Conservation (phyloP, 495 filamentous ascomycete genomes). For the Friedmanniomyces endolithicus region DNA sequence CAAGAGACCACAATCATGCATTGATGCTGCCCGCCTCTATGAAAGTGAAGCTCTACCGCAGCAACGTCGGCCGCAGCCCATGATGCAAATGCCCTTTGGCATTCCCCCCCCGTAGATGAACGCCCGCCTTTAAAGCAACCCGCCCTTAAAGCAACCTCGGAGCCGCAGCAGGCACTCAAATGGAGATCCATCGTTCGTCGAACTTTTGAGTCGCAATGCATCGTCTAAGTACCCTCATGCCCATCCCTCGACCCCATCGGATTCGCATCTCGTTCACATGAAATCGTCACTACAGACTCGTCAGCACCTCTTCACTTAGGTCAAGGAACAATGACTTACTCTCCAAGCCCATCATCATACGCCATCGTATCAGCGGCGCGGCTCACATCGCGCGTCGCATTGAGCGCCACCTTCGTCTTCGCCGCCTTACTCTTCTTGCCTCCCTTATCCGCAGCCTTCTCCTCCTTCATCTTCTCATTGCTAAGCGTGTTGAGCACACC, state of each 20-base stretch:
- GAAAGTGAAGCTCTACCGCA: background rate
- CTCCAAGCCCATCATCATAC: constrained; percentile 71
- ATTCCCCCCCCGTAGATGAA: background rate
- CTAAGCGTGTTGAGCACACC: constrained; percentile 69
- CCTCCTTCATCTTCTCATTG: constrained; percentile 99
- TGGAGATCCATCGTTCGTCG: too few species aligned
- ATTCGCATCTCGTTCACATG: constrained; percentile 24
- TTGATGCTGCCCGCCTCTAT: background rate
- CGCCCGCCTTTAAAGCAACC: background rate
- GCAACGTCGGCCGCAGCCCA: background rate
- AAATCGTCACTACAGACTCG: constrained; percentile 29
- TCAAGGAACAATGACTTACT: constrained; percentile 40
- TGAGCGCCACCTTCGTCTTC: constrained; percentile 81
- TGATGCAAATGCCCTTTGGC: background rate
- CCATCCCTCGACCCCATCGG: background rate
- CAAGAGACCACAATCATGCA: background rate
- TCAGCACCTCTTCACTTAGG: background rate
- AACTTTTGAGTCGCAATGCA: too few species aligned
- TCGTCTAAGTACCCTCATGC: too few species aligned
- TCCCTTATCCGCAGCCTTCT: constrained; percentile 87
- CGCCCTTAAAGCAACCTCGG: background rate
- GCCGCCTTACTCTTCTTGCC: constrained; percentile 92
- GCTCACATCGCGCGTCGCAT: constrained; percentile 51
- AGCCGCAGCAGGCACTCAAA: too few species aligned
- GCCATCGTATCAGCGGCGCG: constrained; percentile 51